A percentile compares a stretch with the other conserved stretches of the same genome.
These are phyloP conservation scores for Kodamaea sp. DNA, from an alignment of 1,139 yeast species.

Conservation along the genomic window DNA sequence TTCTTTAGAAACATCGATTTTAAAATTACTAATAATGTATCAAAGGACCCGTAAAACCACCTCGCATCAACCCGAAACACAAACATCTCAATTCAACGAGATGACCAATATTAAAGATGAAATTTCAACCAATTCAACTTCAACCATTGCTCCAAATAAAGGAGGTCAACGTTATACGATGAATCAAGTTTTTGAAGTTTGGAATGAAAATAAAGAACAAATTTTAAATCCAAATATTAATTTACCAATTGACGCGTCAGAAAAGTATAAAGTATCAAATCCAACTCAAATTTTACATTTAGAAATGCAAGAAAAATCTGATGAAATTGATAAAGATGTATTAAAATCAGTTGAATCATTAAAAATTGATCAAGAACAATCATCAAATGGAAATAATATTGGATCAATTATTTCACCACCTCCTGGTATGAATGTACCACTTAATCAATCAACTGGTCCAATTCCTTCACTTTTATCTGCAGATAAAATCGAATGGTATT, in stretches of 20 bases:
- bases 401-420: slow-evolving; percentile 13
- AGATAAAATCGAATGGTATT: slow-evolving; percentile 60
- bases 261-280: slow-evolving; percentile 27
- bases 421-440: slow-evolving; percentile 18
- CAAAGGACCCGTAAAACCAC: slow-evolving; percentile 11
- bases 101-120: background rate
- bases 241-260: slow-evolving; percentile 26
- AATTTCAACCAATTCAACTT: background rate
- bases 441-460: slow-evolving; percentile 6
- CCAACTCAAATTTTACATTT: slow-evolving; percentile 40
- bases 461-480: slow-evolving; percentile 20
- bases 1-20: background rate
- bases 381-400: background rate
- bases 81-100: slow-evolving; percentile 1
- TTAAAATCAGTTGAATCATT: background rate
- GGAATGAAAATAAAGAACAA: slow-evolving; percentile 43
- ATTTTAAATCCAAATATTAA: slow-evolving; percentile 23
- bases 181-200: slow-evolving; percentile 53
- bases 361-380: background rate
- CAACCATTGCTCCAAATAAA: slow-evolving; percentile 35
- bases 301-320: slow-evolving; percentile 18
- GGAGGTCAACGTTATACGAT: slow-evolving; percentile 43
- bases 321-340: too few species aligned
- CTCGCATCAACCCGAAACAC: slow-evolving; percentile 3
- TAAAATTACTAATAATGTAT: slow-evolving; percentile 3